Evolutionary conservation across 805 yeast genomes (phyloP).

Genomic region (Candida nanaspora): DNA sequence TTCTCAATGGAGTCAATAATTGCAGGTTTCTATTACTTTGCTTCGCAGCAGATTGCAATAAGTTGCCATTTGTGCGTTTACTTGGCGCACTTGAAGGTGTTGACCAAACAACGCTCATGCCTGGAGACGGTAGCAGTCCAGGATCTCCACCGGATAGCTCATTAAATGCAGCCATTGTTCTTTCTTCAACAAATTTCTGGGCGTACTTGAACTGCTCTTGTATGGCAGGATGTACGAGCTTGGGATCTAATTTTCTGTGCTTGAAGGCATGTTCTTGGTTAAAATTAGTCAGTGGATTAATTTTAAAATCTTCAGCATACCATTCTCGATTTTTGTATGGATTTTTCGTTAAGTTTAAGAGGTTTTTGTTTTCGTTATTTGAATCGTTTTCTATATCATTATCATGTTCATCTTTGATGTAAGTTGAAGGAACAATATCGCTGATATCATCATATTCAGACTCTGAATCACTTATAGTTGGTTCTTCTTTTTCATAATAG

Average conservation of each 20-base stretch:
- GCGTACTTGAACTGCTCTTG: conserved; percentile 16
- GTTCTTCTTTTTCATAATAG: conserved; percentile 6
- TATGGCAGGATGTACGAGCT: conserved; percentile 16
- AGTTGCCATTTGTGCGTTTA: no score
- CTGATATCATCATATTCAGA: background rate
- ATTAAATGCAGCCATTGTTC: conserved; percentile 17
- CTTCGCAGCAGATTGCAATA: no score
- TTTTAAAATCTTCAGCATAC: conserved; percentile 30
- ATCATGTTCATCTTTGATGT: background rate
- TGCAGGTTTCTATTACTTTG: background rate
- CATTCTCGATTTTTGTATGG: conserved; percentile 21
- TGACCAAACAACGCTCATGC: conserved; percentile 9
- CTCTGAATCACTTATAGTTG: background rate
- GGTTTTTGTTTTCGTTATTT: background rate
- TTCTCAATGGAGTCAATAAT: conserved; percentile 18
- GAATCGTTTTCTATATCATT: background rate
- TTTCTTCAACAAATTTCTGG: conserved; percentile 11
- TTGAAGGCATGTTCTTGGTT: conserved; percentile 14
- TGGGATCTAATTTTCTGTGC: conserved; percentile 11
- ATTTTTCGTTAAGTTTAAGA: conserved; percentile 18
- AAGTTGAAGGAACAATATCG: background rate
- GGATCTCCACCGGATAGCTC: conserved; percentile 12
- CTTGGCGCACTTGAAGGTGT: no score
- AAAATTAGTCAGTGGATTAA: conserved; percentile 20
- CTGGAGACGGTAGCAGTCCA: conserved; percentile 5